These are phyloP conservation scores for Macrophomina pseudophaseolina DNA, from an alignment of 2,329 filamentous ascomycete genomes.

Conservation along the genomic window DNA sequence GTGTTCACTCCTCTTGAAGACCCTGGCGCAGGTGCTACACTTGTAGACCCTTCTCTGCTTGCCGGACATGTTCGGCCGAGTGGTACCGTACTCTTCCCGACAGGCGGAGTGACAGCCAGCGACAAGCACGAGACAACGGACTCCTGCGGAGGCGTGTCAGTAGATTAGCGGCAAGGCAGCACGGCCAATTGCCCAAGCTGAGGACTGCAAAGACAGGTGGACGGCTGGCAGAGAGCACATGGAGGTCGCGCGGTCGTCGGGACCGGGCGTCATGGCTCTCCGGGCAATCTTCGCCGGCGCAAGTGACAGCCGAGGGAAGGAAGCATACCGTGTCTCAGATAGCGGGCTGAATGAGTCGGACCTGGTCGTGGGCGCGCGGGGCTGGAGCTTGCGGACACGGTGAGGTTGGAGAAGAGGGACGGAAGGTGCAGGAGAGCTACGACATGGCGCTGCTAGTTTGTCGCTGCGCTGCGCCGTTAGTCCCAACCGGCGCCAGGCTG, in stretches of 20 bases:
- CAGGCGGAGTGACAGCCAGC: neutral
- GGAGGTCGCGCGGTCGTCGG: constrained; percentile 18
- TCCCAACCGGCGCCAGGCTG: constrained; percentile 15
- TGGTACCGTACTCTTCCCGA: neutral
- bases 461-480: constrained; percentile 6
- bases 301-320: constrained; percentile 4
- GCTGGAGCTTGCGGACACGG: neutral
- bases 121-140: neutral
- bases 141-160: constrained; percentile 2
- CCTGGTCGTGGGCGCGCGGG: neutral
- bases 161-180: neutral
- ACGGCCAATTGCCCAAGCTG: neutral
- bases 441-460: constrained; percentile 11
- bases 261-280: constrained; percentile 8
- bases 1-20: constrained; percentile 44
- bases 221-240: constrained; percentile 1
- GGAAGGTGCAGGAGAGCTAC: constrained; percentile 13
- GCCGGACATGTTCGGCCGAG: constrained; percentile 10
- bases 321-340: constrained; percentile 19
- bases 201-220: neutral
- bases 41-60: constrained; percentile 29
- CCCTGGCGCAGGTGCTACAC: constrained; percentile 37
- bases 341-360: neutral
- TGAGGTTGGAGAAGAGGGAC: constrained; percentile 11
- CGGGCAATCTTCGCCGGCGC: neutral